Evolutionary conservation across 2,329 filamentous ascomycete species (phyloP).

Genomic region (Akanthomyces dipterigenus): DNA sequence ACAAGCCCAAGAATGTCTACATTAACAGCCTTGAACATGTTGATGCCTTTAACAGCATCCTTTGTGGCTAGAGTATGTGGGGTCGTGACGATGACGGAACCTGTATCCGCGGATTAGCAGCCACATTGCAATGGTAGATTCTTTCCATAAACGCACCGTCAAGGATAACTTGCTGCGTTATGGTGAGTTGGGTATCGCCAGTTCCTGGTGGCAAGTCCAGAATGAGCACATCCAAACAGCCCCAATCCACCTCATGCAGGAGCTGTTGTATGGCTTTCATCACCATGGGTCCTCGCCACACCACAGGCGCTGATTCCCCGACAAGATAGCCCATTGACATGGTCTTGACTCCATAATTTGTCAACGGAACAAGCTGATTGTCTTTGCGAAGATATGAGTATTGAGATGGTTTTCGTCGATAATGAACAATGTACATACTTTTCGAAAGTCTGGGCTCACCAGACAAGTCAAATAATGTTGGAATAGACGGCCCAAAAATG

Average conservation of each 20-base stretch:
- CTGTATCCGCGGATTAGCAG: constrained; percentile 30
- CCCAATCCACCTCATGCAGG: constrained; percentile 93
- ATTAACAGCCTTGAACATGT: constrained; percentile 83
- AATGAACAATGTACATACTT: constrained; percentile 41
- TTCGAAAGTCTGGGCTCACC: constrained; percentile 70
- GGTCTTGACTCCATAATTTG: constrained; percentile 91
- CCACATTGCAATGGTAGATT: neutral
- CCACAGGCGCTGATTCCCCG: constrained; percentile 71
- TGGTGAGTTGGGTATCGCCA: constrained; percentile 92
- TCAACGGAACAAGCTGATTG: constrained; percentile 77
- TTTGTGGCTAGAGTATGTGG: constrained; percentile 89
- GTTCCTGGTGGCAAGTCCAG: constrained; percentile 91
- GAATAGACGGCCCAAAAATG: constrained; percentile 93
- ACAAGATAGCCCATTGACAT: constrained; percentile 99
- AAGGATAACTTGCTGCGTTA: constrained; percentile 87
- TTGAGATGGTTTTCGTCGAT: neutral
- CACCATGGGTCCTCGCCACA: constrained; percentile 95
- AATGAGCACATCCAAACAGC: constrained; percentile 77
- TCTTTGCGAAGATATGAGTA: constrained; percentile 39
- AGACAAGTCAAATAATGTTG: constrained; percentile 76
- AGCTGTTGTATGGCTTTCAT: constrained; percentile 96
- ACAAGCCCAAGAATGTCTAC: constrained; percentile 81
- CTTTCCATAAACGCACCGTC: constrained; percentile 52
- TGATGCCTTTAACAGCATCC: constrained; percentile 85
- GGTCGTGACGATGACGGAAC: constrained; percentile 81